Evolutionary conservation across 2,329 filamentous ascomycete species (phyloP).

Genomic region (Lecanicillium sp.): DNA sequence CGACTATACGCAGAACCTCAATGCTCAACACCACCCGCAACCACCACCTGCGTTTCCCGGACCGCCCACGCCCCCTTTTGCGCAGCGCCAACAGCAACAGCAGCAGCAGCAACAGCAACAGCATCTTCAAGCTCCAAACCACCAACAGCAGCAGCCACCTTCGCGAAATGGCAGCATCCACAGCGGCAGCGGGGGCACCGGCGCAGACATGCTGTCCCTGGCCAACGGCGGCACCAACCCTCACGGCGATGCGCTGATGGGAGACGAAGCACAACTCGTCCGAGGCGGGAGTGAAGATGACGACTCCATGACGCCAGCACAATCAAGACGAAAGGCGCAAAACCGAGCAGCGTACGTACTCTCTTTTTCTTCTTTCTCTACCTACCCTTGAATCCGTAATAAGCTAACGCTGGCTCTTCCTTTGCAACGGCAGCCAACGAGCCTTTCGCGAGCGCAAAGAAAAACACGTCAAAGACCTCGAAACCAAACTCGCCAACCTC

Average conservation of each 20-base stretch:
- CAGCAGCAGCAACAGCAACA: conserved; percentile 14
- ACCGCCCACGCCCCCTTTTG: conserved; percentile 42
- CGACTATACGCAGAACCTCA: conserved; percentile 33
- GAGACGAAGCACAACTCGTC: too few relatives aligned
- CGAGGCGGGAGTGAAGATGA: conserved; percentile 45
- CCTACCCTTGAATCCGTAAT: background rate
- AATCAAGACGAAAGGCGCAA: conserved; percentile 51
- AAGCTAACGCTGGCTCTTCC: conserved; percentile 10
- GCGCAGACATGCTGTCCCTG: conserved; percentile 3
- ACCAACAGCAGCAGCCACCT: conserved; percentile 13
- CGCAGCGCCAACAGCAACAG: conserved; percentile 15
- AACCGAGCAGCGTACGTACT: conserved; percentile 51
- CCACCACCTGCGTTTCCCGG: conserved; percentile 25
- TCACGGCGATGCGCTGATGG: too few relatives aligned
- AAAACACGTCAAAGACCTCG: conserved; percentile 85
- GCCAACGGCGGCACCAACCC: too few relatives aligned
- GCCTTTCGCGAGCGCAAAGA: conserved; percentile 96
- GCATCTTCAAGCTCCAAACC: background rate
- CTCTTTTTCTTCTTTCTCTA: background rate
- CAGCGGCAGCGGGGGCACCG: too few relatives aligned
- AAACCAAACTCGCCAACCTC: conserved; percentile 71
- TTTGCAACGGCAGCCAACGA: conserved; percentile 66
- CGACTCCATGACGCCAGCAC: conserved; percentile 46
- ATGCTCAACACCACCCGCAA: conserved; percentile 14
- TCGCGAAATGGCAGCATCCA: too few relatives aligned